Base-by-base conservation (phyloP, 2,329 filamentous ascomycete genomes). In the Epichloe baconii region DNA sequence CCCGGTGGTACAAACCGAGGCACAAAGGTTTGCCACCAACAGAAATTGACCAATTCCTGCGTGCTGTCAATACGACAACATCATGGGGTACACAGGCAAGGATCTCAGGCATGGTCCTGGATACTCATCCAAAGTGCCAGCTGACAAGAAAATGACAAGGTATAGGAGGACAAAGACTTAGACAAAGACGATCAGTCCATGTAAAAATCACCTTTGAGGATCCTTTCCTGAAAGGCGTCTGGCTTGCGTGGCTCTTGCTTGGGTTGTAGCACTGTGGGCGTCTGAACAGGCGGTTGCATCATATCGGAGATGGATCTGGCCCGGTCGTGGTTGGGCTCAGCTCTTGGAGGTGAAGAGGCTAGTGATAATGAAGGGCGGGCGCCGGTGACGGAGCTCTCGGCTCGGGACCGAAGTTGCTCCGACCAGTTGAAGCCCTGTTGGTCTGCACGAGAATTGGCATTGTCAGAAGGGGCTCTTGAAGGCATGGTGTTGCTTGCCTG, bases 141-240 rank as follows among this genome's bases (percentile, higher is more conserved):
- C 3, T 11, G 14, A 2, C 37, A 14, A 37, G 5, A 26, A 12
- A 41, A n/a, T 19, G 11, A 11, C n/a, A 31, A 36, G 31, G 8
- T 31, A 31, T 4, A 52, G 12, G 35, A 3, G 5, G 21, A 42
- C 7, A 34, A 50, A 37, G 10, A 12, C 40, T 5, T 21, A 14
- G 19, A 42, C 19, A 19, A 42, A 19, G 40, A 42, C 17, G 11
- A 23, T 56, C 75, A 95, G 64, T 96, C 90, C 89, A 97, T 96
- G 73, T 93, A 93, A 62, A 98, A 97, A 64, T 98, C 93, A 44
- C 91, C 93, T 72, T 95, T 93, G 58, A 98, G 77, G 61, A 98
- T 97, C 58, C 94, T 82, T 76, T 98, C 93, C 69, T 96, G 90
- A 72, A 96, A 93, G 56, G 85, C 85, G 71, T 98, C 93, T 34